Base-by-base conservation (phyloP, 805 yeast species). In the Wickerhamiella spandovensis region DNA sequence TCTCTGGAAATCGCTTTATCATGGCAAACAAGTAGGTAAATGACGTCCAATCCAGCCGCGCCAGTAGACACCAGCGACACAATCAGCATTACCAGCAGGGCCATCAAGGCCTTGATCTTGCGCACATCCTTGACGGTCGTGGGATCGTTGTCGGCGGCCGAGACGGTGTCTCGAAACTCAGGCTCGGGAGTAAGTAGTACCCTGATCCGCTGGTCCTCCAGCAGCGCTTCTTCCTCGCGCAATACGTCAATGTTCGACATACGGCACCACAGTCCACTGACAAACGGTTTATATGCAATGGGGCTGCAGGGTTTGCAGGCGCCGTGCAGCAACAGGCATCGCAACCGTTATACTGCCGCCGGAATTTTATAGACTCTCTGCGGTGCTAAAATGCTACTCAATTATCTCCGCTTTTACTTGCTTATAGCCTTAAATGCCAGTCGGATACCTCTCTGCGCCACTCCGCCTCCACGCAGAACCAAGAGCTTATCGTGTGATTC, bases 21-120 rank as follows among this genome's bases (percentile, higher is more conserved):
- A 46, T 51, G 37, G 44, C 63, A 59, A 2, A 58, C 52, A n/a
- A 58, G 51, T 8, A 47, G 48, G 52, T 56, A 59, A 17, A 48
- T 23, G 10, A 59, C 37, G 46, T 59, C 63, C 17, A 57, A 22
- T 21, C 53, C 55, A 1, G 60, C 59, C 1, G 58, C 51, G 12
- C 49, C 53, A 3, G 61, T 55, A 17, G 53, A 25, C n/a, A 47
- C 45, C 20, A 50, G 43, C 23, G 50, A 38, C 7, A 43, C 13
- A 17, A 45, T 45, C 48, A 44, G 51, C 46, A 50, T 22, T 3
- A 47, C 47, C 23, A 48, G 21, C 9, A 53, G 18, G 24, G n/a
- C 24, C 22, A 39, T 15, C 13, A 39, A 20, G 24, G 18, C 24
- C 15, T 12, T 39, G 18, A 39, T 20, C 18, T 39, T 39, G 15